Evolutionary conservation across 306 rosid species (phyloP).

Genomic region (Rosa rugosa): DNA sequence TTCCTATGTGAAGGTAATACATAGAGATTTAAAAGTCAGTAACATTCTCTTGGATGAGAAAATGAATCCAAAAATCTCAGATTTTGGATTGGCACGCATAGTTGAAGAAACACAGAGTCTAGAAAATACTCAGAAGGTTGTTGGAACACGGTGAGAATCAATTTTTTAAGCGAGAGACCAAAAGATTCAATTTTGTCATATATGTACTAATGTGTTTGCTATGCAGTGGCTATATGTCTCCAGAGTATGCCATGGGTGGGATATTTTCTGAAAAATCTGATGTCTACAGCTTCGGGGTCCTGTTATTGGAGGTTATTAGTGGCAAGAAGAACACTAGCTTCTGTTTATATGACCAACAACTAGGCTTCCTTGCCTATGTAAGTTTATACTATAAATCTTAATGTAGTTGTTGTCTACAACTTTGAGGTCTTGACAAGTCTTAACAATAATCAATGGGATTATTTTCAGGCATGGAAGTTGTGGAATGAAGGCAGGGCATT

Average conservation of each 20-base stretch:
- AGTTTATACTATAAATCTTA: background rate
- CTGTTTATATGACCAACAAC: background rate
- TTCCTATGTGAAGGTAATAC: no score
- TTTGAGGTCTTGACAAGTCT: no score
- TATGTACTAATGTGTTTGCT: background rate
- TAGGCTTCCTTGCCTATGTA: conserved; percentile 32
- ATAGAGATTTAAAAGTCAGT: no score
- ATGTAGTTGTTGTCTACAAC: background rate
- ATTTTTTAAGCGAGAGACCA: background rate
- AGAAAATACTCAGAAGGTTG: no score
- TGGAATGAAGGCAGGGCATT: conserved; percentile 10
- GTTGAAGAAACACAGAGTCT: no score
- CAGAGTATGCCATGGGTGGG: conserved; percentile 28
- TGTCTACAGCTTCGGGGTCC: conserved; percentile 32
- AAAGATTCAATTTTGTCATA: background rate
- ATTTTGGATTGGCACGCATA: no score
- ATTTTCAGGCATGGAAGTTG: conserved; percentile 2
- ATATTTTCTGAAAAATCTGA: conserved; percentile 27
- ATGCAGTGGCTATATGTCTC: conserved; percentile 32
- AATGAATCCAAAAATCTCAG: no score
- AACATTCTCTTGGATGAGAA: no score
- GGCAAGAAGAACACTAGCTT: conserved; percentile 27
- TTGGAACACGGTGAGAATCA: no score
- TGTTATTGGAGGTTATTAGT: conserved; percentile 31
- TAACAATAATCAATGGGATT: no score